phyloP scores from a whole-genome alignment of 805 yeast species.

The Blastobotrys terrestris region DNA sequence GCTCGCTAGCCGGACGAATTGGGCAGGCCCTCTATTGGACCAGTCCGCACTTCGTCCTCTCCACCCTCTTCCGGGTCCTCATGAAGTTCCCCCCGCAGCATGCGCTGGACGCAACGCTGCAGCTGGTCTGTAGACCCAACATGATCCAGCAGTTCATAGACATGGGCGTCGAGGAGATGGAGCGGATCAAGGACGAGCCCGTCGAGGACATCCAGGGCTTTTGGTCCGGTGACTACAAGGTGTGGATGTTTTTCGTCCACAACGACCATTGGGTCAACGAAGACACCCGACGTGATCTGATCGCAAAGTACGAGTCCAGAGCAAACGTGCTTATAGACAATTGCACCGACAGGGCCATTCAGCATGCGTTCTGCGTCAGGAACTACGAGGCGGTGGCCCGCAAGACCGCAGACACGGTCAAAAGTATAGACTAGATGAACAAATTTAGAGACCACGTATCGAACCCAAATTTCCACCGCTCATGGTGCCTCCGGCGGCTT shows the following conservation, averaged over 20 bases:
- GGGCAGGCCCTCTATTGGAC: slow-evolving; percentile 12
- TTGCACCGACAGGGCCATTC: slow-evolving; percentile 32
- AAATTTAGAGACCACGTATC: neutral
- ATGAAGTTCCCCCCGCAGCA: slow-evolving; percentile 29
- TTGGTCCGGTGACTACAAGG: slow-evolving; percentile 41
- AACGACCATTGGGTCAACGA: slow-evolving; percentile 62
- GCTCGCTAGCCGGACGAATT: slow-evolving; percentile 10
- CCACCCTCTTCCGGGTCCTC: slow-evolving; percentile 20
- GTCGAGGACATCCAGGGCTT: slow-evolving; percentile 33
- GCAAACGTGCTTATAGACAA: slow-evolving; percentile 33
- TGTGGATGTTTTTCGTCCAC: slow-evolving; percentile 57
- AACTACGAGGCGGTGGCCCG: slow-evolving; percentile 44
- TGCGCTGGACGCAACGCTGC: slow-evolving; percentile 38
- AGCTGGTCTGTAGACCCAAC: slow-evolving; percentile 37
- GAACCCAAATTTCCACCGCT: too few relatives aligned
- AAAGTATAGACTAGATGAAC: neutral
- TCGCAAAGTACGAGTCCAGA: slow-evolving; percentile 34
- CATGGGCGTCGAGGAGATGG: slow-evolving; percentile 57
- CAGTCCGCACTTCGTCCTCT: slow-evolving; percentile 24
- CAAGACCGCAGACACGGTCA: neutral
- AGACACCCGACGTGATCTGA: slow-evolving; percentile 41
- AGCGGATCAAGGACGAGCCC: slow-evolving; percentile 39
- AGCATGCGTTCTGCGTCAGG: slow-evolving; percentile 57
- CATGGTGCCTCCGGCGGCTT: too few relatives aligned
- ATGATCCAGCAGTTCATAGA: slow-evolving; percentile 50